A percentile compares a stretch with the other conserved stretches of the same genome.
phyloP scores from a whole-genome alignment of 331 rosid species.

The Telfairia occidentalis region DNA sequence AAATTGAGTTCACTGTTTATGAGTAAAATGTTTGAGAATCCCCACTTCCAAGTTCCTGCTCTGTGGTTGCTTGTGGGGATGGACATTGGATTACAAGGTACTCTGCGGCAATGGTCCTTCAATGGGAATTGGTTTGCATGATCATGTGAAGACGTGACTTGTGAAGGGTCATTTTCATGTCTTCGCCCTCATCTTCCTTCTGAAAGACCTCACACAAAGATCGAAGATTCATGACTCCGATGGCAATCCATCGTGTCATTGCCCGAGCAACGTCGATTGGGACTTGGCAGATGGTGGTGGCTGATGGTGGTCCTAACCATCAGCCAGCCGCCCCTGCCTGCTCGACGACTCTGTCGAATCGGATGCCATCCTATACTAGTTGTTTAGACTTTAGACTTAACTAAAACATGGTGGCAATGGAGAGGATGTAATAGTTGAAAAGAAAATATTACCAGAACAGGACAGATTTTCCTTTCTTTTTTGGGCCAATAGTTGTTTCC shows the following conservation, averaged over 20 bases:
- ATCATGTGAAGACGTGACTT: constrained; percentile 13
- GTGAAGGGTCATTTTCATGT: not conserved
- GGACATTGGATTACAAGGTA: not conserved
- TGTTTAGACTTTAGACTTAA: not conserved
- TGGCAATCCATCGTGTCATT: not conserved
- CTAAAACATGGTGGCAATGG: constrained; percentile 12
- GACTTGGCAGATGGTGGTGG: constrained; percentile 9
- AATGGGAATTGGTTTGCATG: constrained; percentile 4
- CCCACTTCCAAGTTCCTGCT: not conserved
- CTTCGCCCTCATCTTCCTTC: not conserved
- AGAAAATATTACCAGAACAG: not conserved
- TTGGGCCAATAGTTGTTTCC: not conserved
- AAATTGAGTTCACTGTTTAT: not conserved
- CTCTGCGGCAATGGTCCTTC: not conserved
- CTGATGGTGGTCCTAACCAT: not conserved
- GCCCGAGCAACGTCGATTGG: constrained; percentile 9
- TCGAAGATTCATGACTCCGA: not conserved
- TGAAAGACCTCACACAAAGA: not conserved
- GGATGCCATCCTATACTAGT: not conserved
- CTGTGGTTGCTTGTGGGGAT: not conserved
- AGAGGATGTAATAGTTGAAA: not conserved
- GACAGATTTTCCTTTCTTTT: not conserved
- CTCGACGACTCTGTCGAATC: not conserved
- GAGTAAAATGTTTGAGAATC: not conserved
- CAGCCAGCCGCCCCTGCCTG: not conserved